Percentiles rank a stretch among this genome's conserved stretches.
Conservation (phyloP, 2,329 filamentous ascomycete genomes). For the Helicocarpus griseus region DNA sequence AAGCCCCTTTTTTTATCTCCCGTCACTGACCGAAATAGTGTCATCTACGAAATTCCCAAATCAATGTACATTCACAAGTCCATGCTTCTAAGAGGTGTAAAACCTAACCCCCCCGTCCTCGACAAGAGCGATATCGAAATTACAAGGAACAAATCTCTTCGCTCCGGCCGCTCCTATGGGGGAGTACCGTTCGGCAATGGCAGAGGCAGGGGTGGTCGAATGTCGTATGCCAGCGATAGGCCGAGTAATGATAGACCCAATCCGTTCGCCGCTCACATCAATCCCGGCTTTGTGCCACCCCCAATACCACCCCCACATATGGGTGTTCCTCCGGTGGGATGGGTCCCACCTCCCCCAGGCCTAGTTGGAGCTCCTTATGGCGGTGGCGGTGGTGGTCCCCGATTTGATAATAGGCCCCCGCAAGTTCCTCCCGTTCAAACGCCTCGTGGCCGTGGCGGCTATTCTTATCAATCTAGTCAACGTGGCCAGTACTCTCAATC, state of each 20-base stretch:
- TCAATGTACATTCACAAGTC: slow-evolving; percentile 73
- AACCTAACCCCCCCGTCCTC: slow-evolving; percentile 61
- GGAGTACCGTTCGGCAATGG: slow-evolving; percentile 52
- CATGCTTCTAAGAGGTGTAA: slow-evolving; percentile 79
- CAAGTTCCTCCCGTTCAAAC: slow-evolving; percentile 11
- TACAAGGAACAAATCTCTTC: slow-evolving; percentile 55
- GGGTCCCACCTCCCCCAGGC: slow-evolving; percentile 22
- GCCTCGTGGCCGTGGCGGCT: slow-evolving; percentile 8
- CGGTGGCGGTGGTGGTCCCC: slow-evolving; percentile 7
- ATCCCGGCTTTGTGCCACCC: slow-evolving; percentile 33
- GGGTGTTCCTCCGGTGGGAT: slow-evolving; percentile 15
- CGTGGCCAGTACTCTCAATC: slow-evolving; percentile 8
- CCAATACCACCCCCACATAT: slow-evolving; percentile 13
- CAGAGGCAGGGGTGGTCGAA: slow-evolving; percentile 36
- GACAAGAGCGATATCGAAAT: slow-evolving; percentile 66
- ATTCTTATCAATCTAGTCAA: slow-evolving; percentile 7
- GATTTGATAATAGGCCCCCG: slow-evolving; percentile 20
- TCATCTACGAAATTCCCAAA: slow-evolving; percentile 74
- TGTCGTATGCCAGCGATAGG: slow-evolving; percentile 42
- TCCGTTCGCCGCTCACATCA: slow-evolving; percentile 39
- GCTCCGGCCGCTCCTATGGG: slow-evolving; percentile 59
- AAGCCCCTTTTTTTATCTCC: slow-evolving; percentile 1
- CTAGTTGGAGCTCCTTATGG: slow-evolving; percentile 16
- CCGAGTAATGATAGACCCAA: slow-evolving; percentile 27
- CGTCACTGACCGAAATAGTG: slow-evolving; percentile 47